phyloP scores from a whole-genome alignment of 352 stramenopile species.

The Phytophthora palmivora region DNA sequence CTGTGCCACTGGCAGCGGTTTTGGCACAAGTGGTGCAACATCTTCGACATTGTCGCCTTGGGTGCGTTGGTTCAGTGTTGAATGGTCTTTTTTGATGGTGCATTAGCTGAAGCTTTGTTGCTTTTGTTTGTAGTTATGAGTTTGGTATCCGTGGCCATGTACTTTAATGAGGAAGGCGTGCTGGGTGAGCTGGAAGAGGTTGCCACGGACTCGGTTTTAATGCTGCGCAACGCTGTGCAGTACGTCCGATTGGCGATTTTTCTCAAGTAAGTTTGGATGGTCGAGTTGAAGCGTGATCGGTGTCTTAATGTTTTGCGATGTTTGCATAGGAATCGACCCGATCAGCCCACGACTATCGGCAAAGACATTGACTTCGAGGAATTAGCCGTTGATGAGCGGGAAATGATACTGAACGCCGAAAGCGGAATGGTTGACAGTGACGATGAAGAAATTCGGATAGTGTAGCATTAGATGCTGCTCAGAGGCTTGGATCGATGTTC shows the following conservation, averaged over 20 bases:
- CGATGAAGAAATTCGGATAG: conserved; percentile 36
- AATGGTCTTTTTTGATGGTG: not conserved
- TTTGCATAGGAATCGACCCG: conserved; percentile 59
- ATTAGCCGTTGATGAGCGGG: conserved; percentile 44
- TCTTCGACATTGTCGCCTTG: conserved; percentile 83
- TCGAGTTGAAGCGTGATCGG: not conserved
- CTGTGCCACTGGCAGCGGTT: conserved; percentile 53
- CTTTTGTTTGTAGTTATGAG: conserved; percentile 63
- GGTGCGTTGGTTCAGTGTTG: conserved; percentile 34
- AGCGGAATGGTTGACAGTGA: conserved; percentile 47
- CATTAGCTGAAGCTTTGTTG: conserved; percentile 4
- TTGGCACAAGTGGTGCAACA: conserved; percentile 88
- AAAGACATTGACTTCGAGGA: conserved; percentile 75
- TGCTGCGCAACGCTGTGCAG: conserved; percentile 80
- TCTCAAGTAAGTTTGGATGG: conserved; percentile 66
- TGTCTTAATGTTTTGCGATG: not conserved
- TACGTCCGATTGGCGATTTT: conserved; percentile 87
- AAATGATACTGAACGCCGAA: conserved; percentile 62
- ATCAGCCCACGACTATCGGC: conserved; percentile 50
- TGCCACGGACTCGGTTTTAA: conserved; percentile 74
- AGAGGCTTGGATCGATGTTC: conserved; percentile 13
- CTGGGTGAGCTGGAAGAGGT: conserved; percentile 87
- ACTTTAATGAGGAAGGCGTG: conserved; percentile 87
- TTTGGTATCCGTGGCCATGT: conserved; percentile 79
- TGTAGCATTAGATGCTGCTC: conserved; percentile 35